phyloP scores from a whole-genome alignment of 805 yeast genomes.

The Starmerella gropengiesseri region DNA sequence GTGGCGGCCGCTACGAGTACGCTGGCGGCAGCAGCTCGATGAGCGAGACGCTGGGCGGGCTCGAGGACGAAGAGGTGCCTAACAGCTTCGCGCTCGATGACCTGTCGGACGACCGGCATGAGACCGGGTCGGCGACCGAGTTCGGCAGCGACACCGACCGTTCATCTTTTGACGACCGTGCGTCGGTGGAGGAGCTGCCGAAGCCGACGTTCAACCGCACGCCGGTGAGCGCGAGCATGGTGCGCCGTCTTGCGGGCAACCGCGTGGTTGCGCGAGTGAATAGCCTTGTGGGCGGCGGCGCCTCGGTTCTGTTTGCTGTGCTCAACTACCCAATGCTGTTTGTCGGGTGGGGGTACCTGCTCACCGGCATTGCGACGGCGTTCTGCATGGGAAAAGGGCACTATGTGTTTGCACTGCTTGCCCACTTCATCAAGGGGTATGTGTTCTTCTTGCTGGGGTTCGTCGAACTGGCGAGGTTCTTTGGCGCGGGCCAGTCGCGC shows the following conservation, averaged over 20 bases:
- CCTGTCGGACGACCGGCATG: conserved; percentile 6
- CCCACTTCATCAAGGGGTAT: conserved; percentile 94
- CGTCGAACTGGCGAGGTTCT: conserved; percentile 71
- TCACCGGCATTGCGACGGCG: conserved; percentile 54
- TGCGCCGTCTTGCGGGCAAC: conserved; percentile 17
- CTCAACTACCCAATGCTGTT: conserved; percentile 58
- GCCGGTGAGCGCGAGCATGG: conserved; percentile 12
- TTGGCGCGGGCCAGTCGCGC: conserved; percentile 61
- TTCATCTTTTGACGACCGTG: conserved; percentile 10
- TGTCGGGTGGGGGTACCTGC: conserved; percentile 45
- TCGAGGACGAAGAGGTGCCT: conserved; percentile 7
- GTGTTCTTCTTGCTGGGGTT: conserved; percentile 71
- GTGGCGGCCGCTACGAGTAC: conserved; percentile 19
- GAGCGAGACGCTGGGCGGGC: background rate
- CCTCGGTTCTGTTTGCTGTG: conserved; percentile 37
- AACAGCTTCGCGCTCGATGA: conserved; percentile 8
- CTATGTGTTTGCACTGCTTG: conserved; percentile 68
- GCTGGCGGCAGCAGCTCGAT: background rate
- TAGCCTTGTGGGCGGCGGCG: conserved; percentile 24
- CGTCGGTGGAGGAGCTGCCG: background rate
- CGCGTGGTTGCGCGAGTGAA: conserved; percentile 24
- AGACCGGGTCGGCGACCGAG: conserved; percentile 13
- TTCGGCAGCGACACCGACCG: conserved; percentile 15
- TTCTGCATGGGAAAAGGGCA: conserved; percentile 56
- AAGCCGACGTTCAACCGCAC: background rate